A percentile compares a stretch with the other conserved stretches of the same genome.
phyloP scores from a whole-genome alignment of 148 eudicot species.

The Silene conica region DNA sequence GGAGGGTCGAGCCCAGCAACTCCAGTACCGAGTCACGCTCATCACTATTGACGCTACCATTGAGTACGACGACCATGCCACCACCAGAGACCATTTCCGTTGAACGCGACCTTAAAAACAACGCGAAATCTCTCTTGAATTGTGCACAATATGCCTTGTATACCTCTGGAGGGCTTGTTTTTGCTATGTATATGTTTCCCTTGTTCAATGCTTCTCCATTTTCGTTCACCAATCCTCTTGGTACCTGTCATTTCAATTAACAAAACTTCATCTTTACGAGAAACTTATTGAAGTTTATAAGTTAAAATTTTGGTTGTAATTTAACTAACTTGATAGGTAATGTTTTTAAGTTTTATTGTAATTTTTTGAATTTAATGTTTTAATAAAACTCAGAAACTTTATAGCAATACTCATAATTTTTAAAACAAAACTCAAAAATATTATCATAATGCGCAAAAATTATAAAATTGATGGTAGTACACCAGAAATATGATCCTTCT shows the following conservation, averaged over 20 bases:
- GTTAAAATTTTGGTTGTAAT: too few relatives aligned
- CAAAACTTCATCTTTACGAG: too few relatives aligned
- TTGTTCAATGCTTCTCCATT: conserved; percentile 28
- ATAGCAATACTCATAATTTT: too few relatives aligned
- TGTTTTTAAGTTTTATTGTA: too few relatives aligned
- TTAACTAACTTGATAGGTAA: too few relatives aligned
- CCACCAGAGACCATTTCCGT: conserved; percentile 44
- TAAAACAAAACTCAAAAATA: too few relatives aligned
- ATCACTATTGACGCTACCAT: conserved; percentile 25
- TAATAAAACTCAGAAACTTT: too few relatives aligned
- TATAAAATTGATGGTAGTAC: too few relatives aligned
- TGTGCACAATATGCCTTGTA: conserved; percentile 40
- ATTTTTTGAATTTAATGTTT: too few relatives aligned
- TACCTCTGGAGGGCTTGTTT: conserved; percentile 32
- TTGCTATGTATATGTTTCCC: conserved; percentile 35
- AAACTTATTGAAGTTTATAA: too few relatives aligned
- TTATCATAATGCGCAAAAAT: too few relatives aligned
- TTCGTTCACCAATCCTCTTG: conserved; percentile 30
- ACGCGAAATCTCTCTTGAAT: conserved; percentile 40
- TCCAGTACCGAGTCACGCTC: conserved; percentile 24
- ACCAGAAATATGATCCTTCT: too few relatives aligned
- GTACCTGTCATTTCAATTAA: conserved; percentile 29
- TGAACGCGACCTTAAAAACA: conserved; percentile 38
- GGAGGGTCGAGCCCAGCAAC: conserved; percentile 27
- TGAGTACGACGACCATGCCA: conserved; percentile 39